Percentiles rank a stretch among this genome's conserved stretches.
Conservation (phyloP, 1,284 basidiomycete genomes). For the Ceratobasidium sp. region DNA sequence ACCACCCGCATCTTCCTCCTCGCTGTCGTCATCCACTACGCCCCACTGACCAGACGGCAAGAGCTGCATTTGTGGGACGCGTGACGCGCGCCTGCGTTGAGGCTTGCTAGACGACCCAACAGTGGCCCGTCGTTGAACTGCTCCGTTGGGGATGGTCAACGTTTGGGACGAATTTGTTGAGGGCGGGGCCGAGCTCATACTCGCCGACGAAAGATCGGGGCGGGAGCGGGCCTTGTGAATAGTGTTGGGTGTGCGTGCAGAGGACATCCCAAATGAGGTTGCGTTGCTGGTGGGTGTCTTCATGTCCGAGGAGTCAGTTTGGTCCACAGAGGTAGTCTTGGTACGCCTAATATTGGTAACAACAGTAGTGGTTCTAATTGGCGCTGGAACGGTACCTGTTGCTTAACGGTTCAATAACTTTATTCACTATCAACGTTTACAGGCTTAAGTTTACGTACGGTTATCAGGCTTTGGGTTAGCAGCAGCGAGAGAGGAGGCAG, state of each 20-base stretch:
- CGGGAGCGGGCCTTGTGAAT: constrained; percentile 19
- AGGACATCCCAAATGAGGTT: neutral
- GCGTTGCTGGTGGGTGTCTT: constrained; percentile 16
- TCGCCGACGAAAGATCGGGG: constrained; percentile 22
- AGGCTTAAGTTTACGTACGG: constrained; percentile 32
- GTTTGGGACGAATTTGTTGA: neutral
- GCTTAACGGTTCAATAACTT: constrained; percentile 34
- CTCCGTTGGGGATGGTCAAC: neutral
- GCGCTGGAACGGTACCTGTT: constrained; percentile 27
- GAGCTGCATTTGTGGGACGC: constrained; percentile 38
- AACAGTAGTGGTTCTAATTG: constrained; percentile 10
- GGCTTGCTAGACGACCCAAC: constrained; percentile 1
- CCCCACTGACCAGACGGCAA: constrained; percentile 38
- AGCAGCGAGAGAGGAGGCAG: constrained; percentile 14
- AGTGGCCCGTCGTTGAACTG: constrained; percentile 7
- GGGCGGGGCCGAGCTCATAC: neutral
- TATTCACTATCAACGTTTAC: constrained; percentile 32
- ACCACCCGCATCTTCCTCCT: constrained; percentile 37
- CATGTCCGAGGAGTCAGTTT: neutral
- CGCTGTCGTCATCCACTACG: constrained; percentile 39
- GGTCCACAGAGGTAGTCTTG: neutral
- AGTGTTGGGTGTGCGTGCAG: constrained; percentile 18
- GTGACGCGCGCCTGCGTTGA: constrained; percentile 12
- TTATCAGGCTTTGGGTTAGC: constrained; percentile 34
- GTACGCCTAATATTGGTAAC: constrained; percentile 3